Evolutionary conservation across 495 filamentous ascomycete genomes (phyloP).

Genomic region (Podospora comata): DNA sequence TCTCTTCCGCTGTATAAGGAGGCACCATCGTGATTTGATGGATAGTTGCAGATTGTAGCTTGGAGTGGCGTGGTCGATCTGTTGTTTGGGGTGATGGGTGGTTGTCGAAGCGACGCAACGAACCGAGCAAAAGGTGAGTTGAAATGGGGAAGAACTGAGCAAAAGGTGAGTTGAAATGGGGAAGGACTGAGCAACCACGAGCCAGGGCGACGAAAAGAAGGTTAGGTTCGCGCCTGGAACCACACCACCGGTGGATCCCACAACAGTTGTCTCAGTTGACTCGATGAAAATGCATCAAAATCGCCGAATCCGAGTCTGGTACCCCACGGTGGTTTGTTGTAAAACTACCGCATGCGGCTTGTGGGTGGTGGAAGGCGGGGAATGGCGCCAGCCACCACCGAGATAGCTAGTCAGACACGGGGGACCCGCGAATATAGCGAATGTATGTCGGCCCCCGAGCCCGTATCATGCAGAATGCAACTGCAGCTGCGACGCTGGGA

Average conservation of each 20-base stretch:
- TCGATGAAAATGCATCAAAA: not conserved
- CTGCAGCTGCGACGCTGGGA: not conserved
- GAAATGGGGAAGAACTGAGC: not conserved
- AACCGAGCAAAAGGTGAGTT: not conserved
- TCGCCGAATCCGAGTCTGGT: not conserved
- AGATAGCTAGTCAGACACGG: not conserved
- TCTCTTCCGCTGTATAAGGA: slow-evolving; percentile 1
- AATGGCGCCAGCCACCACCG: not conserved
- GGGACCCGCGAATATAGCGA: not conserved
- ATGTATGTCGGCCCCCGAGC: not conserved
- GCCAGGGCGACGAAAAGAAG: no score
- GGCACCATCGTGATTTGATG: not conserved
- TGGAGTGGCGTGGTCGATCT: not conserved
- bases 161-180: not conserved
- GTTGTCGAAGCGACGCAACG: no score
- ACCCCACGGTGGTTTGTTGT: not conserved
- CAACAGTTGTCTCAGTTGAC: no score
- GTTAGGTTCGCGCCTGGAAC: no score
- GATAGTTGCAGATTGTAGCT: not conserved
- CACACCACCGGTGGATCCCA: no score
- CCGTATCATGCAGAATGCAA: not conserved
- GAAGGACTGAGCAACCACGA: no score
- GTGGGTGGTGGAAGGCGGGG: not conserved
- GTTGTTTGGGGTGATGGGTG: no score
- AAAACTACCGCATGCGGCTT: not conserved